Evolutionary conservation across 805 yeast species (phyloP).

Genomic region (Yamadazyma laniorum): DNA sequence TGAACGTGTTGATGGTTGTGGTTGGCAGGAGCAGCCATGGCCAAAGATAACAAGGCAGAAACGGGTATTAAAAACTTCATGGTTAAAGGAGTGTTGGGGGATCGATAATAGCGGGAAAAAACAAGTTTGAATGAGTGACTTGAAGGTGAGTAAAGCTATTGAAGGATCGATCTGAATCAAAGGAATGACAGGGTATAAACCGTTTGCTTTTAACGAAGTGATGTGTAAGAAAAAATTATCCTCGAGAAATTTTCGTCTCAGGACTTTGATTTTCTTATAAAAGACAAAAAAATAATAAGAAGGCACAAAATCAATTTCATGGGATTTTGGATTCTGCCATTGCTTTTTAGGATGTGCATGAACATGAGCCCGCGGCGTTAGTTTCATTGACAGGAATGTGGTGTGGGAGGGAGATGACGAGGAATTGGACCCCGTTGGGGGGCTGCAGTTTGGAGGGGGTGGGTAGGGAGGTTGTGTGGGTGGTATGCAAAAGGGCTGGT

Average conservation of each 20-base stretch:
- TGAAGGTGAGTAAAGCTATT: constrained; percentile 1
- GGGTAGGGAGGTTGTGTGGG: too few species aligned
- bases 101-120: neutral
- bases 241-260: neutral
- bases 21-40: constrained; percentile 35
- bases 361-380: neutral
- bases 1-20: constrained; percentile 31
- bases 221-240: neutral
- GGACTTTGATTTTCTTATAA: too few species aligned
- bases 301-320: too few species aligned
- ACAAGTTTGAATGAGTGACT: constrained; percentile 10
- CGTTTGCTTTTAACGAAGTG: neutral
- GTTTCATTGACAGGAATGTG: too few species aligned
- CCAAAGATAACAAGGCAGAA: constrained; percentile 24
- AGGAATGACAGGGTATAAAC: neutral
- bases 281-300: too few species aligned
- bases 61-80: constrained; percentile 28
- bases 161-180: neutral
- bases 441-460: too few species aligned
- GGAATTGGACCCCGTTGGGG: too few species aligned
- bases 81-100: constrained; percentile 1
- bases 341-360: neutral
- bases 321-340: too few species aligned
- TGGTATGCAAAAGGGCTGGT: too few species aligned
- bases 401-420: too few species aligned